Evolutionary conservation across 2,329 filamentous ascomycete genomes (phyloP), one percentile per base, ranked within the genome.

Genomic region (Colletotrichum eremochloae): DNA sequence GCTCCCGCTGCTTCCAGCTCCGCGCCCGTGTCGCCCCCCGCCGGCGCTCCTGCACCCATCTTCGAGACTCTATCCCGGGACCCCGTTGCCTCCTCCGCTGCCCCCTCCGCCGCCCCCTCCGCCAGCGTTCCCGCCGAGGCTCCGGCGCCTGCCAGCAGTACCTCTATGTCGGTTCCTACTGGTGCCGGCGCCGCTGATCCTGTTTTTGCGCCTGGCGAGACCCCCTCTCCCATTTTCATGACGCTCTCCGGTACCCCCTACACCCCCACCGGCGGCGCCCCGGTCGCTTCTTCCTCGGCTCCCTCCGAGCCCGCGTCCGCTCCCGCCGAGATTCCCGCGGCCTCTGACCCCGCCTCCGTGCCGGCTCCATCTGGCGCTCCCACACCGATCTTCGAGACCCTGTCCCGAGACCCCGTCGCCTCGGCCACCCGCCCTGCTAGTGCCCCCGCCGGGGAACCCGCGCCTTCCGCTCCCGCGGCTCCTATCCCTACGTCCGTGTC

Each of bases 161-260:
- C 63, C 2, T 56, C 63, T 29, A 40, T 24, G 40, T 71, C 68
- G 8, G 68, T 64, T 36, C 42, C 63, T 20, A 50, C 50, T 46
- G 56, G 29, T 18, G n/a, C 31, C 44, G 46, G 36, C 46, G 29
- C 61, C 52, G 69, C 38, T 5, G 69, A 68, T 38, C 69, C 69
- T 14, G 56, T 53, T 18, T 72, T 69, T 53, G 42, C 65, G 38
- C 38, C 65, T 36, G 69, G 65, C 66, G 46, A 46, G 15, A 36
- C 60, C 46, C 69, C 69, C 6, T 53, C 63, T 46, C 69, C 69
- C 53, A 61, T 69, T 46, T 72, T 69, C 53, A 42, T 33, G 44
- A 68, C 65, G n/a, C 57, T 72, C 29, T 72, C 69, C 65, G 69
- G 69, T 38, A 9, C 53, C 52, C 38, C 65, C 44, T 68, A 36